Conservation (phyloP, 768 basidiomycete genomes). For the Hygrophorus pudorinus region DNA sequence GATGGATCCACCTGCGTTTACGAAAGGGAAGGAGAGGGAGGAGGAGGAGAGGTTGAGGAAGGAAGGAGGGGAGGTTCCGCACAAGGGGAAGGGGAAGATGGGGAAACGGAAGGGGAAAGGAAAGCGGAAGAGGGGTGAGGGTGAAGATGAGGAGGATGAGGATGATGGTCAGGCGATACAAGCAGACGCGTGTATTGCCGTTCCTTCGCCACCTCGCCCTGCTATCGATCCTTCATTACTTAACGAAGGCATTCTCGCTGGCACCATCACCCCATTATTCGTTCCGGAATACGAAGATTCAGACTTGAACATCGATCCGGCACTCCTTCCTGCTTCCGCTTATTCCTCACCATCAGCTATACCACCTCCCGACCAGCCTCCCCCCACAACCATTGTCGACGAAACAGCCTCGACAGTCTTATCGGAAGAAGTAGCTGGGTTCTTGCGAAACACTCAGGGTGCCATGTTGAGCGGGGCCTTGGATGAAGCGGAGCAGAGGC, state of each 20-base stretch:
- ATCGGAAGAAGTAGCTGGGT: no score
- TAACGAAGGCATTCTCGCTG: constrained; percentile 58
- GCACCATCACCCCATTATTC: constrained; percentile 36
- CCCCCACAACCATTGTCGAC: constrained; percentile 23
- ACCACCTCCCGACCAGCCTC: constrained; percentile 7
- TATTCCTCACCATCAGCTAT: constrained; percentile 10
- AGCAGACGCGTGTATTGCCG: no score
- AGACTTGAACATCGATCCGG: constrained; percentile 38
- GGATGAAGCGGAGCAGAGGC: constrained; percentile 59
- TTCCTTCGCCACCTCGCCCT: constrained; percentile 11
- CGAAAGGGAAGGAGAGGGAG: constrained; percentile 61
- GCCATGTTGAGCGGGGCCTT: no score
- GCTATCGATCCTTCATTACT: constrained; percentile 51
- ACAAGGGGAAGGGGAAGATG: constrained; percentile 20
- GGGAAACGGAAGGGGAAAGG: constrained; percentile 22
- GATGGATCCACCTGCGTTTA: constrained; percentile 86
- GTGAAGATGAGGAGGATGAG: constrained; percentile 24
- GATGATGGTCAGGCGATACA: constrained; percentile 13
- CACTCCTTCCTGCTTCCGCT: constrained; percentile 25
- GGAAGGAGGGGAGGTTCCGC: constrained; percentile 16
- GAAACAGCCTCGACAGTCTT: no score
- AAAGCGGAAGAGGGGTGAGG: constrained; percentile 28
- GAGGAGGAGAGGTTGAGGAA: constrained; percentile 32
- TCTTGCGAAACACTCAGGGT: no score
- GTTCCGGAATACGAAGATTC: constrained; percentile 35